These are phyloP conservation scores for Ceriops decandra DNA, from an alignment of 345 rosid species.

Conservation along the genomic window DNA sequence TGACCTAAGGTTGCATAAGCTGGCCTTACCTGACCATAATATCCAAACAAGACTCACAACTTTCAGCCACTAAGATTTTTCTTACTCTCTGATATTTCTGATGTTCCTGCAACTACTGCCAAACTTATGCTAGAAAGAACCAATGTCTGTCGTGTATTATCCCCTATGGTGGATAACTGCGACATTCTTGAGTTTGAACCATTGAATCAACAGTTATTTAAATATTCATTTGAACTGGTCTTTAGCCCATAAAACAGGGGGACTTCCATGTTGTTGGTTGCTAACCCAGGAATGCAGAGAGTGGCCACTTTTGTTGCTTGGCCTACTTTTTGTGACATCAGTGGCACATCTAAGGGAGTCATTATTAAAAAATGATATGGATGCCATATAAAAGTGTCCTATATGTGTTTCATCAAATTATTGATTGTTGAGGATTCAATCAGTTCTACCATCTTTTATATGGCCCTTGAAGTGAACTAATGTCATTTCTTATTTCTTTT, in stretches of 20 bases:
- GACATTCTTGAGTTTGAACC: neutral
- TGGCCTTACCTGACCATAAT: no score
- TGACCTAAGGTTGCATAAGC: no score
- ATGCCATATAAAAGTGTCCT: neutral
- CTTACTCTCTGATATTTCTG: neutral
- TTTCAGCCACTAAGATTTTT: neutral
- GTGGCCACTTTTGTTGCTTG: neutral
- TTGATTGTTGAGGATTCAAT: neutral
- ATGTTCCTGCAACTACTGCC: no score
- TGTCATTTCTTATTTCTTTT: conserved; percentile 2
- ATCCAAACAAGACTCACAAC: no score
- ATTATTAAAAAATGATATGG: neutral
- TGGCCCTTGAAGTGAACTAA: neutral
- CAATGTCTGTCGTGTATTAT: neutral
- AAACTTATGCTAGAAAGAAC: neutral
- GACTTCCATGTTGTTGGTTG: neutral
- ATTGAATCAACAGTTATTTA: neutral
- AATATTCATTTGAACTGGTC: neutral
- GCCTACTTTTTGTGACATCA: neutral
- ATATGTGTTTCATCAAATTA: neutral
- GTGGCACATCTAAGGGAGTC: neutral
- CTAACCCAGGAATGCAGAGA: neutral
- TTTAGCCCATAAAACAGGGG: neutral
- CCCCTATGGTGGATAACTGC: neutral
- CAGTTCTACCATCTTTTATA: neutral